Evolutionary conservation across 257 asterid species (phyloP), one percentile per base, ranked within the genome.

Genomic region (Solanum lignicaule): DNA sequence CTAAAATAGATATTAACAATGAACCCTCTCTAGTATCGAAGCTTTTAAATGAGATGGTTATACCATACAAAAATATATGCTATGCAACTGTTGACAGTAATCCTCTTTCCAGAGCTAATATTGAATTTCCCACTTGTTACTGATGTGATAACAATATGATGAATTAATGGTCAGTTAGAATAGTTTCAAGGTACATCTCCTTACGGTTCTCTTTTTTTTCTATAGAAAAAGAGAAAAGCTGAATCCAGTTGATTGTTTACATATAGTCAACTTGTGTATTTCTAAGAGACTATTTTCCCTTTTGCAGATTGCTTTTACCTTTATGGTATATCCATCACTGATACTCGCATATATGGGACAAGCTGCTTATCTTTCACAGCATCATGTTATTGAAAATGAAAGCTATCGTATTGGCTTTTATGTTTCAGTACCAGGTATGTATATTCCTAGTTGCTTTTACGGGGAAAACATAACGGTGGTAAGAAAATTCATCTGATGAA

Each of bases 271-370:
- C 75, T 55, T n/a, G 18, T 79, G 66, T 20, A 21, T 58, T 52
- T 29, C 60, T 38, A 76, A 94, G 81, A 52, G 73, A 69, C 81
- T 41, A 60, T 46, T 5, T 82, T 83, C 8, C n/a, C 83, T 65
- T 86, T 86, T 90, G 90, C 91, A 96, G 98, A 89, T 94, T 88
- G 99, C 99, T 48, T 96, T 96, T 91, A 93, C 98, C 11, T 88
- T 91, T 23, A 35, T 95, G 82, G 97, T 95, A 0, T 96, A 96
- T 91, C 99, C 99, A 9, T 93, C 99, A 0, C 90, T 96, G 48
- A 82, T 95, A 91, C 98, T 96, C 25, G 99, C 99, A 4, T 96
- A 96, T 85, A 95, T 96, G 99, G 99, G 99, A 43, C 99, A 96
- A 91, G 98, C 99, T 29, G 99, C 99, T 14, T 96, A 94, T 90